These are phyloP conservation scores for Cryphonectria japonica DNA, from an alignment of 2,329 filamentous ascomycete species.

Conservation along the genomic window DNA sequence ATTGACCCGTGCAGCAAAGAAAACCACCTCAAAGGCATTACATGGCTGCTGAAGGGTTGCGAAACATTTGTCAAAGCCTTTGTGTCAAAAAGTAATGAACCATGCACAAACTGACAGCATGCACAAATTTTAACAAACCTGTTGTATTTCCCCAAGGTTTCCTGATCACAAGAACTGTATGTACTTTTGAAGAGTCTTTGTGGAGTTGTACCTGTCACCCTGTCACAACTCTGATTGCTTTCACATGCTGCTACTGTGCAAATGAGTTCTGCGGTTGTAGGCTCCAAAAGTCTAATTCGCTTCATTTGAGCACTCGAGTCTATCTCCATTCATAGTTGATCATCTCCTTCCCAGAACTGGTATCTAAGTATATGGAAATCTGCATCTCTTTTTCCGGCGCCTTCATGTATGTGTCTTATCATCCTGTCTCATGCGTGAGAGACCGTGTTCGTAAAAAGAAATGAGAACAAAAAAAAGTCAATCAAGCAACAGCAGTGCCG, in stretches of 20 bases:
- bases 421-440: too few relatives aligned
- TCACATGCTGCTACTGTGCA: too few relatives aligned
- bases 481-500: constrained; percentile 24
- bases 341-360: constrained; percentile 9
- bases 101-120: neutral
- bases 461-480: neutral
- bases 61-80: neutral
- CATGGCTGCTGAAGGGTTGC: neutral
- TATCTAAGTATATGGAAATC: constrained; percentile 19
- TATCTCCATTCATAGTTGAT: constrained; percentile 1
- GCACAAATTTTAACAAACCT: neutral
- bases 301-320: neutral
- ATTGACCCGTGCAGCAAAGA: neutral
- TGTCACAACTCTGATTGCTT: too few relatives aligned
- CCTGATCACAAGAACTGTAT: neutral
- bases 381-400: neutral
- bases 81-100: neutral
- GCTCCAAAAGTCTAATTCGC: neutral
- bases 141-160: neutral
- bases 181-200: neutral
- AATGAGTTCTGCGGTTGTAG: neutral
- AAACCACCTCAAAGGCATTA: neutral
- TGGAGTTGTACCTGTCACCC: too few relatives aligned
- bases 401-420: neutral
- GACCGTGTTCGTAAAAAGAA: too few relatives aligned